Evolutionary conservation across 805 yeast genomes (phyloP).

Genomic region (Cyberlindnera samutprakarnensis): DNA sequence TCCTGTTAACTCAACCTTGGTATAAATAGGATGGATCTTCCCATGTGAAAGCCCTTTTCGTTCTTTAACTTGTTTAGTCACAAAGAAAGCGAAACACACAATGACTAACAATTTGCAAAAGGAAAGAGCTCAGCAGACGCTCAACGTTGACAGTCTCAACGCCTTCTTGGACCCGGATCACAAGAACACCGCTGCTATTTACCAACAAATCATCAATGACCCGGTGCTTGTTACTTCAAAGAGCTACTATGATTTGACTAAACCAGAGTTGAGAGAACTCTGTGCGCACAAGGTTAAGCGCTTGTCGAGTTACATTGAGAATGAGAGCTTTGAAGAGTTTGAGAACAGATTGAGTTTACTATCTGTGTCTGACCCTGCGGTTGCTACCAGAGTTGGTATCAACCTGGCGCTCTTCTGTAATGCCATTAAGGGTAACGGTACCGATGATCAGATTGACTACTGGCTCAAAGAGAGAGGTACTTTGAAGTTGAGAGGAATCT

Average conservation of each 20-base stretch:
- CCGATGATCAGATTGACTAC: slow-evolving; percentile 72
- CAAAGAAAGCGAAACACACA: no score
- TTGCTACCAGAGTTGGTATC: slow-evolving; percentile 79
- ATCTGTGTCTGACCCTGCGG: slow-evolving; percentile 68
- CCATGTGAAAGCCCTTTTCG: no score
- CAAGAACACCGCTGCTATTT: slow-evolving; percentile 38
- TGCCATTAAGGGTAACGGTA: slow-evolving; percentile 82
- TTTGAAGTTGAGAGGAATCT: slow-evolving; percentile 43
- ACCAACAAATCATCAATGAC: slow-evolving; percentile 58
- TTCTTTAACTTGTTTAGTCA: no score
- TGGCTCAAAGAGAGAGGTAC: slow-evolving; percentile 76
- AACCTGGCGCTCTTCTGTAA: slow-evolving; percentile 80
- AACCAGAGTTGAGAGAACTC: slow-evolving; percentile 48
- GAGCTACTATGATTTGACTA: slow-evolving; percentile 49
- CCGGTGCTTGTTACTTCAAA: slow-evolving; percentile 52
- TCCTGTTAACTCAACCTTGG: no score
- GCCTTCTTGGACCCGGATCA: slow-evolving; percentile 47
- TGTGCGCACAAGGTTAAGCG: slow-evolving; percentile 58
- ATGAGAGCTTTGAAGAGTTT: slow-evolving; percentile 32
- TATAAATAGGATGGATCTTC: no score
- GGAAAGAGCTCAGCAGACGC: slow-evolving; percentile 38
- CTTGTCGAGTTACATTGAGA: slow-evolving; percentile 52
- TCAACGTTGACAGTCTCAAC: slow-evolving; percentile 41
- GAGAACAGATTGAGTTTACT: slow-evolving; percentile 52
- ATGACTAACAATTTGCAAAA: slow-evolving; percentile 22